Conservation (phyloP, 148 eudicot species). For the Camellia lanceoleosa region DNA sequence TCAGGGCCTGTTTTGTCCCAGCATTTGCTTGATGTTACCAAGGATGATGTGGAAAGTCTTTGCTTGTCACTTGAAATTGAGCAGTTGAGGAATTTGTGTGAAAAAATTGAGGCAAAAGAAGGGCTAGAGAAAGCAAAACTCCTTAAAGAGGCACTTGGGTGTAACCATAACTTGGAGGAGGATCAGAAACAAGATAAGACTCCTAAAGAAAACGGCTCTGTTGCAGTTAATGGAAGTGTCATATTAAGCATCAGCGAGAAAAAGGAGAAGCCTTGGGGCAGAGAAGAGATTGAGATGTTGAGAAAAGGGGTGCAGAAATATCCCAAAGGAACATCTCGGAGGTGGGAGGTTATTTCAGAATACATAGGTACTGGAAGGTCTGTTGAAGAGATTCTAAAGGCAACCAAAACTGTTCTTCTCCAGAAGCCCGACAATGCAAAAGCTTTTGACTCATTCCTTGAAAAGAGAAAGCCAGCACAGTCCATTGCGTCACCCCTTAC, state of each 20-base stretch:
- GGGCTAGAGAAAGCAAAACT: constrained; percentile 48
- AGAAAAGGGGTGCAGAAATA: constrained; percentile 76
- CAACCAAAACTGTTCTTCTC: constrained; percentile 86
- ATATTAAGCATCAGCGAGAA: constrained; percentile 46
- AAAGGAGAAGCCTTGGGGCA: constrained; percentile 78
- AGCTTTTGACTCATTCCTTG: constrained; percentile 94
- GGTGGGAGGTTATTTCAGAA: constrained; percentile 96
- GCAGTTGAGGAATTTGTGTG: constrained; percentile 57
- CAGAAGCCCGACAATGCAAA: constrained; percentile 88
- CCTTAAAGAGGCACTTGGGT: constrained; percentile 44
- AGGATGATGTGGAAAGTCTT: constrained; percentile 66
- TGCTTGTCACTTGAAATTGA: constrained; percentile 66
- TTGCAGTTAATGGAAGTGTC: constrained; percentile 32
- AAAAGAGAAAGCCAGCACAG: constrained; percentile 78
- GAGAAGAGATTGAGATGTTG: constrained; percentile 84
- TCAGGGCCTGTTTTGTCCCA: constrained; percentile 47
- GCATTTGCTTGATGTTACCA: constrained; percentile 44
- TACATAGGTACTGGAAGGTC: constrained; percentile 82
- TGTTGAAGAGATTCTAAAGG: constrained; percentile 90
- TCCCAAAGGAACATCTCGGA: constrained; percentile 89
- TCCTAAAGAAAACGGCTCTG: constrained; percentile 44
- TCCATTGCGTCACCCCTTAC: constrained; percentile 83
- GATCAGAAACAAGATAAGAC: constrained; percentile 39
- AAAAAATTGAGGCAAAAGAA: constrained; percentile 54
- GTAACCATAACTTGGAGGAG: constrained; percentile 32